Conservation (phyloP, 495 filamentous ascomycete species). For the Wilcoxina mikolae region DNA sequence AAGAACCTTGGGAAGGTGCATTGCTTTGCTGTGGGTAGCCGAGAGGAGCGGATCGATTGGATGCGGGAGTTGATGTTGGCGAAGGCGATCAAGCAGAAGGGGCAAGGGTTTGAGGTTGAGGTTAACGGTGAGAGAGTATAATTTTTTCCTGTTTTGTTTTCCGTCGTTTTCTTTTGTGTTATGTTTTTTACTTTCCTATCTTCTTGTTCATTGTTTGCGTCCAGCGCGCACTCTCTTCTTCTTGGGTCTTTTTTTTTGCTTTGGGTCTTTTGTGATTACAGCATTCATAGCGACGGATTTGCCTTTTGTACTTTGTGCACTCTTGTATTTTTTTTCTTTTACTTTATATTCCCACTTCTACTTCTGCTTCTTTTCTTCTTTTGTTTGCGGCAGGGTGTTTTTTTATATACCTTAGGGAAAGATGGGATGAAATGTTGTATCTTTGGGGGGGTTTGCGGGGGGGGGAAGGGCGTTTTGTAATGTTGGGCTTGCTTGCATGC, state of each 20-base stretch:
- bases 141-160: conserved; percentile 13
- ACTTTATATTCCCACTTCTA: background rate
- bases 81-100: conserved; percentile 70
- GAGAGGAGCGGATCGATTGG: conserved; percentile 92
- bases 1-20: conserved; percentile 61
- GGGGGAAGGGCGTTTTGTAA: too few relatives aligned
- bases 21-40: conserved; percentile 74
- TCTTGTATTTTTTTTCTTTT: conserved; percentile 14
- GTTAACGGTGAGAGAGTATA: conserved; percentile 72
- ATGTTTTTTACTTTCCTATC: conserved; percentile 16
- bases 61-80: conserved; percentile 97
- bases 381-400: conserved; percentile 7
- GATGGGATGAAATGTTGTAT: too few relatives aligned
- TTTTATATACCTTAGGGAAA: too few relatives aligned
- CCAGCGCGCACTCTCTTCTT: too few relatives aligned
- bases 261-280: background rate
- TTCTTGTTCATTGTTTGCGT: conserved; percentile 8
- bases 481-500: too few relatives aligned
- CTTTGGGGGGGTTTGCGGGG: too few relatives aligned
- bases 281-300: conserved; percentile 1
- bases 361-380: conserved; percentile 9
- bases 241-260: conserved; percentile 8
- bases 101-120: conserved; percentile 62
- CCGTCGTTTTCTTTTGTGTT: conserved; percentile 9
- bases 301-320: conserved; percentile 17